These are phyloP conservation scores for Komagataella pastoris DNA, from an alignment of 805 yeast species.

Conservation along the genomic window DNA sequence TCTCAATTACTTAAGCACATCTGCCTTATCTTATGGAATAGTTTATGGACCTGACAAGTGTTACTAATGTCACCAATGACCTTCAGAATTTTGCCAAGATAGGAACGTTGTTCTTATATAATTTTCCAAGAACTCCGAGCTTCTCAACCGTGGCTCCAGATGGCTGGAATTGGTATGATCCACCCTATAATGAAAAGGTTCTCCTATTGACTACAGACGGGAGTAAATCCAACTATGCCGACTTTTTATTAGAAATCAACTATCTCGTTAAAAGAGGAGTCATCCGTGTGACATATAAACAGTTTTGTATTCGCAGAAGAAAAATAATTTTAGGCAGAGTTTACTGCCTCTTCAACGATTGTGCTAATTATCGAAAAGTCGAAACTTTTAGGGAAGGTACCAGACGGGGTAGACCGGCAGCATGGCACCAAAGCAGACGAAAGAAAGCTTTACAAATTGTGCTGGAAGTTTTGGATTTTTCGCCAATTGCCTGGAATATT, in stretches of 20 bases:
- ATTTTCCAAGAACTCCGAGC: conserved; percentile 26
- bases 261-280: conserved; percentile 28
- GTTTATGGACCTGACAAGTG: not conserved
- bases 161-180: conserved; percentile 47
- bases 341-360: conserved; percentile 34
- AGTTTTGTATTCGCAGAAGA: conserved; percentile 8
- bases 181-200: conserved; percentile 18
- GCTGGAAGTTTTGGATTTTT: conserved; percentile 29
- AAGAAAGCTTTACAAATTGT: conserved; percentile 20
- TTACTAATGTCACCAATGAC: conserved; percentile 23
- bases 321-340: conserved; percentile 19
- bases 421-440: conserved; percentile 21
- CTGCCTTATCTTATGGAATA: not conserved
- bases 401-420: conserved; percentile 18
- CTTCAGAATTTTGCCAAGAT: conserved; percentile 25
- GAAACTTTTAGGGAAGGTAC: conserved; percentile 19
- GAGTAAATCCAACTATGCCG: conserved; percentile 7
- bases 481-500: conserved; percentile 22
- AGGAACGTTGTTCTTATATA: conserved; percentile 32
- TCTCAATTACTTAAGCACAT: not conserved
- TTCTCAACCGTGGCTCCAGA: conserved; percentile 24
- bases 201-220: conserved; percentile 4
- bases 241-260: conserved; percentile 22
- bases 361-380: conserved; percentile 18
- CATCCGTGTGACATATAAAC: conserved; percentile 30